Evolutionary conservation across 106 monocot species (phyloP), one percentile per base, ranked within the genome.

Genomic region (Dendrobium catenatum): DNA sequence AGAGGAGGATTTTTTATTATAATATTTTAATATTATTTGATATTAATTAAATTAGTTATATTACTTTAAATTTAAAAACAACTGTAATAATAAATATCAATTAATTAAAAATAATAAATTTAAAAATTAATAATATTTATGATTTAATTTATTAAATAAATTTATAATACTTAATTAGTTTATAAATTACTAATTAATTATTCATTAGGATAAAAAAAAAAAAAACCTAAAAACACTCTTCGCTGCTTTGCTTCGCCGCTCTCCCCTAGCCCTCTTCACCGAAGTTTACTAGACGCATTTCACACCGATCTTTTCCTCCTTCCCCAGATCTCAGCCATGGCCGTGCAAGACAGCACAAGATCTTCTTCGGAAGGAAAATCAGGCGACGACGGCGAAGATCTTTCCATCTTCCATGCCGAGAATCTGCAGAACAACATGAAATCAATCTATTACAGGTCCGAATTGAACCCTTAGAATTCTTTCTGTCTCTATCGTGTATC

Each of bases 361-460:
- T 54, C 82, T 51, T 74, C 19, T 3, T n/a, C 74, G 8, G 74
- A 44, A n/a, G 43, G 20, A 29, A 74, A 74, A 74, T 31, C 43
- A 74, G 43, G 43, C n/a, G 43, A 74, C 43, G 74, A 6, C 4
- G 67, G 42, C 13, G 82, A 83, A 9, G 82, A 83, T 49, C 77
- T 83, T 49, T 46, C 78, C 47, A 70, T 83, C 70, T 66, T 78
- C 68, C 78, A 59, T 47, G 82, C 82, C 40, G 82, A 78, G 82
- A 83, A 90, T 26, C 83, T 90, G n/a, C 83, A 81, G 61, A 78
- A 46, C 83, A 90, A 87, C 83, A 81, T 90, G 78, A 87, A 85
- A 75, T 87, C 87, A 29, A 85, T 90, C 79, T 78, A 90, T 73
- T 90, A 90, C 85, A 90, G 87, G 90, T 90, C 17, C 41, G 48